Base-by-base conservation (phyloP, 768 basidiomycete species). In the Filobasidium wieringae region DNA sequence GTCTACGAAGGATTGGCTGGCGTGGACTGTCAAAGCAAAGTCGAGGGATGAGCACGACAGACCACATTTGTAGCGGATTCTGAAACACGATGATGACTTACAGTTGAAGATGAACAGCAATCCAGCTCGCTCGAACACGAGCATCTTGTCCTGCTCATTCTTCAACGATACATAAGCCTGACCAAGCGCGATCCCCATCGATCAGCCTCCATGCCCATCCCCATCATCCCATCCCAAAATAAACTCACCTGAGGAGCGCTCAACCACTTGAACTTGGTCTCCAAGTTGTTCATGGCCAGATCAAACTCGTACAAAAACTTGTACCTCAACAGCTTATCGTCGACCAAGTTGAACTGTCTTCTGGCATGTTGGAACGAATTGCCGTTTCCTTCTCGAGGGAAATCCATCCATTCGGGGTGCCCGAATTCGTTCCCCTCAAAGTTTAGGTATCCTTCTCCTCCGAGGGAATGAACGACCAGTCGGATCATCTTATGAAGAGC, bases 381-480 rank as follows among this genome's bases (percentile, higher is more conserved):
- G 71, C 82, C 80, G 70, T 99, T 99, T 19, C 95, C 95, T 65
- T 83, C 88, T 30, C 95, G 86, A 39, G 95, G 95, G 76, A 99
- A 99, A 75, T 99, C 95, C 66, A 99, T 88, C 95, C 95, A 99
- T 89, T 99, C 93, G 11, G 93, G 93, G 72, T 99, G 93, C 40
- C 93, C 93, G 69, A 99, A 99, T 70, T 99, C 93, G 63, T 96
- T 97, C 31, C 89, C 91, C 74, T 93, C 90, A 56, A 99, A 99
- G 74, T 95, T 97, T 61, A 99, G 79, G 72, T 95, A 99, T 0
- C 89, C 93, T 76, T 99, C 95, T 17, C 95, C 95, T 19, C 95
- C 95, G 19, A 99, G 80, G 1, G 88, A 81, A 65, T 95, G 90
- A 0, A 88, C 88, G 29, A 99, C 75, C 31, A 99, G 78, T 36